phyloP scores from a whole-genome alignment of 2,329 filamentous ascomycete species.

The Colletotrichum lini region DNA sequence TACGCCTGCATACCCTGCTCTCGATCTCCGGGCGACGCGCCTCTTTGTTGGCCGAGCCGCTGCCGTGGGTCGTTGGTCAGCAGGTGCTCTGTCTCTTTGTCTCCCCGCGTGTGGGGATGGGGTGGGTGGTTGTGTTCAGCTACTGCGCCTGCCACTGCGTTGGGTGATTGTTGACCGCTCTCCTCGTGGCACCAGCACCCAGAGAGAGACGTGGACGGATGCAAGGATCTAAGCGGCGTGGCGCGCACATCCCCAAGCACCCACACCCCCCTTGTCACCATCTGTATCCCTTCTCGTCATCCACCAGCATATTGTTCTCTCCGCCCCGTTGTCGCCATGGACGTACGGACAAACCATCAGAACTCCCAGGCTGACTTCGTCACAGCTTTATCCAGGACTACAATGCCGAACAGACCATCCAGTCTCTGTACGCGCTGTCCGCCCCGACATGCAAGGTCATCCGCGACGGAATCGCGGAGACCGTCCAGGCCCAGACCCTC shows the following conservation, averaged over 20 bases:
- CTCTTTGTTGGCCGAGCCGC: conserved; percentile 1
- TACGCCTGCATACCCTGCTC: not conserved
- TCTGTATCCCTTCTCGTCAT: not conserved
- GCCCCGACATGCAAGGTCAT: conserved; percentile 73
- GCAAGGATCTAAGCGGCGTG: conserved; percentile 10
- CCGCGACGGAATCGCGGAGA: conserved; percentile 65
- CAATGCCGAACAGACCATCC: conserved; percentile 73
- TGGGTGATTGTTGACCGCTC: conserved; percentile 24
- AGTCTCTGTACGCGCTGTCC: conserved; percentile 71
- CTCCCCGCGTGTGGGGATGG: too few species aligned
- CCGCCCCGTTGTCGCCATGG: too few species aligned
- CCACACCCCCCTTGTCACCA: not conserved
- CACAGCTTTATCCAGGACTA: conserved; percentile 72
- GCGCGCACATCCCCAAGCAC: not conserved
- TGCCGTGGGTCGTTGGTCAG: conserved; percentile 19
- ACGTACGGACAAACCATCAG: conserved; percentile 29
- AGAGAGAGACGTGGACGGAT: too few species aligned
- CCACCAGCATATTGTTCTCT: not conserved
- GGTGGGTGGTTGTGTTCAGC: too few species aligned
- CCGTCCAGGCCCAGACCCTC: conserved; percentile 68
- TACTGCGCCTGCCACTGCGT: conserved; percentile 15
- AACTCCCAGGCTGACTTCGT: conserved; percentile 47
- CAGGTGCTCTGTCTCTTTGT: too few species aligned
- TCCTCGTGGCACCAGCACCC: conserved; percentile 1
- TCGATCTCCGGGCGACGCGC: not conserved